Evolutionary conservation across 2,329 filamentous ascomycete genomes (phyloP), one percentile per base, ranked within the genome.

Genomic region (Fusarium stilboides): DNA sequence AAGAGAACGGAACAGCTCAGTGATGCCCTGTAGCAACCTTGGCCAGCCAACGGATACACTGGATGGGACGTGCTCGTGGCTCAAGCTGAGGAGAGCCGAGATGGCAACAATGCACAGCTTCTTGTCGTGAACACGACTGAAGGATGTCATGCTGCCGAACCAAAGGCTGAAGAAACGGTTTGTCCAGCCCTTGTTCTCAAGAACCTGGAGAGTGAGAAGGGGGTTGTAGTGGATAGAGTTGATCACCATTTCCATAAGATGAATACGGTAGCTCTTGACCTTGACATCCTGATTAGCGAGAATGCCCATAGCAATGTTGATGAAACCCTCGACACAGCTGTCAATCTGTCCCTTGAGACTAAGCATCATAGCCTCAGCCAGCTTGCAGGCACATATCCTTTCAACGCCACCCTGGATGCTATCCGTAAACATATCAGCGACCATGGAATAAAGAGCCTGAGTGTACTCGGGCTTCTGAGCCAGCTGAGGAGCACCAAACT

Each of bases 121-220:
- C 88, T 99, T 99, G 84, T 99, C 96, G 78, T 99, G 96, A 4
- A 99, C 96, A 42, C 96, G 89, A 53, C 89, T 92, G 83, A 99
- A 98, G 75, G 89, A 91, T 67, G 97, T 92, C 83, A 99, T 99
- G 82, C 91, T 97, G 42, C 93, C 93, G 80, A 99, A 99, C 96
- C 96, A 99, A 62, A 97, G 84, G 81, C 93, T 97, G 85, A 99
- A 99, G 84, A 99, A 99, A 78, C 97, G 97, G 82, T 98, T 98
- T 8, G 96, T 98, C 95, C 94, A 98, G 64, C 89, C 91, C 76
- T 97, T 95, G 54, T 86, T 83, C 82, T 99, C 96, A n/a, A 99
- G 87, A 37, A 97, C 89, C 66, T 94, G 91, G 22, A 99, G 87
- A 24, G 94, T 88, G 62, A 98, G 86, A 44, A 91, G 82, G 2